Evolutionary conservation across 2,329 filamentous ascomycete genomes (phyloP).

Genomic region (Colletotrichum musae): DNA sequence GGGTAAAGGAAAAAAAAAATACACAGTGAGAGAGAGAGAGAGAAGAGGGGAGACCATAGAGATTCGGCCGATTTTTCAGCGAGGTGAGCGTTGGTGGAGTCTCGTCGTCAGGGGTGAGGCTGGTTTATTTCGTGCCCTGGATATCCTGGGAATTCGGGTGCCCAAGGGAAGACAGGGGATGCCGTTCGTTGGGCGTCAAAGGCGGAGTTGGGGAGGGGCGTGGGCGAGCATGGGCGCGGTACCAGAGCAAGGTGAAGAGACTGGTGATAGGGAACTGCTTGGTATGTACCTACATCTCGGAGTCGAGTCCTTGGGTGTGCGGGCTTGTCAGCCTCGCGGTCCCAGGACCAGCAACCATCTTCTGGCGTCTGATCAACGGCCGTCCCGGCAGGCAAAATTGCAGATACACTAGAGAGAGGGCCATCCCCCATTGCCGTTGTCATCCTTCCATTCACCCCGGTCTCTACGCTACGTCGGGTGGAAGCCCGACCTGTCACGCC

Average conservation of each 20-base stretch:
- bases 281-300: no score
- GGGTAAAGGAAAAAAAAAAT: not conserved
- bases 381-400: slow-evolving; percentile 11
- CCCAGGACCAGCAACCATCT: not conserved
- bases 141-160: not conserved
- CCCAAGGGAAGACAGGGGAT: slow-evolving; percentile 11
- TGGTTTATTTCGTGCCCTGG: not conserved
- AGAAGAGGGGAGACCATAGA: not conserved
- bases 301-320: not conserved
- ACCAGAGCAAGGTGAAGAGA: no score
- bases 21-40: not conserved
- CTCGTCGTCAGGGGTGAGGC: not conserved
- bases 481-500: slow-evolving; percentile 26
- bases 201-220: slow-evolving; percentile 13
- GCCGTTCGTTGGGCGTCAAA: slow-evolving; percentile 25
- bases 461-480: slow-evolving; percentile 1
- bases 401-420: not conserved
- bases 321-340: slow-evolving; percentile 4
- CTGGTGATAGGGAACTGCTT: no score
- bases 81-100: not conserved
- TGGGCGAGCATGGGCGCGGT: not conserved
- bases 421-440: no score
- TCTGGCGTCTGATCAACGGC: slow-evolving; percentile 12
- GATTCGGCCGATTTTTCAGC: slow-evolving; percentile 34
- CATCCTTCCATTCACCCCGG: not conserved